Evolutionary conservation across 225 moss, liverwort and hornwort genomes (phyloP).

Genomic region (Lunularia cruciata): DNA sequence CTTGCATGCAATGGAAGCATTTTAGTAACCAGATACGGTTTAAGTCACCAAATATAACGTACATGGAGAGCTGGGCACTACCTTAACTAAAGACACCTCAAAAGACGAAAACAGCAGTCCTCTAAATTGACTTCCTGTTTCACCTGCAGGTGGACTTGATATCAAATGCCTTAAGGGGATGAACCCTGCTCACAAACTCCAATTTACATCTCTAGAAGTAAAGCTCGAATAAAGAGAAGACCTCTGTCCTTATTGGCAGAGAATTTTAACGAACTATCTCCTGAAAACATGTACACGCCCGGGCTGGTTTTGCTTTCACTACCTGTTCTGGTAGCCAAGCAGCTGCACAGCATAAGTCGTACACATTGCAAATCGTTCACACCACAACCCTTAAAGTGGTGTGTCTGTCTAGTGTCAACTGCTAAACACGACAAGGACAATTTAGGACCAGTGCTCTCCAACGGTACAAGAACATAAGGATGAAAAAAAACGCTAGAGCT

Average conservation of each 20-base stretch:
- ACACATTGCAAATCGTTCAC: neutral
- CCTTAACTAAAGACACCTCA: neutral
- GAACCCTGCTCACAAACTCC: neutral
- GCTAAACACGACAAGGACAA: neutral
- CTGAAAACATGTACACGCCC: conserved; percentile 14
- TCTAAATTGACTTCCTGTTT: neutral
- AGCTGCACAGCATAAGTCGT: neutral
- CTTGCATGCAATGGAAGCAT: no score
- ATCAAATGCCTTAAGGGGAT: neutral
- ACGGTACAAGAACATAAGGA: conserved; percentile 7
- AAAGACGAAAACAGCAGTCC: neutral
- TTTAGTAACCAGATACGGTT: neutral
- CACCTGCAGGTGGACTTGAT: neutral
- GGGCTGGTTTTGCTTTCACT: conserved; percentile 7
- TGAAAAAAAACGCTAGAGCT: conserved; percentile 10
- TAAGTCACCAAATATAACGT: conserved; percentile 7
- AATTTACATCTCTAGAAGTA: conserved; percentile 6
- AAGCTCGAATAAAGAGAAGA: neutral
- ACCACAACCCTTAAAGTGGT: neutral
- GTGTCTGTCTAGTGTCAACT: neutral
- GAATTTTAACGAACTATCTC: conserved; percentile 2
- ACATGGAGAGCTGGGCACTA: conserved; percentile 7
- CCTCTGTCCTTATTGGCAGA: neutral
- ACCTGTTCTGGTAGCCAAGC: neutral
- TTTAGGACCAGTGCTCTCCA: conserved; percentile 9